Evolutionary conservation across 257 asterid species (phyloP).

Genomic region (Salvia miltiorrhiza): DNA sequence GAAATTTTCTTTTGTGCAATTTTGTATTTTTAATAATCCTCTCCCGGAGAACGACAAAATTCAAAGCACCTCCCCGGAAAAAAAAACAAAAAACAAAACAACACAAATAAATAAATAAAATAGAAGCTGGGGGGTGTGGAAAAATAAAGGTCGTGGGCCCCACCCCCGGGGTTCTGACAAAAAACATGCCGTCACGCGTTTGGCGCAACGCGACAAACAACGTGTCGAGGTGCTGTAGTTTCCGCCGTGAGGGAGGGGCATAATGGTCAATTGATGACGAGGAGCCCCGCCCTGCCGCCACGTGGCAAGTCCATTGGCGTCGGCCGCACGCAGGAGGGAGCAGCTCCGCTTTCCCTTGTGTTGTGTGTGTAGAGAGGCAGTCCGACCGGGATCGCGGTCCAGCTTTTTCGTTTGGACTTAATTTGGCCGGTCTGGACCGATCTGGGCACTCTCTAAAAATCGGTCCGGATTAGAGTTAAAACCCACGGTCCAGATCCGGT

Average conservation of each 20-base stretch:
- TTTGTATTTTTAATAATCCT: background rate
- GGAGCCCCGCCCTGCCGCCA: slow-evolving; percentile 8
- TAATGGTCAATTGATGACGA: slow-evolving; percentile 18
- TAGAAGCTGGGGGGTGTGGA: no score
- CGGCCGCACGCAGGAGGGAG: slow-evolving; percentile 31
- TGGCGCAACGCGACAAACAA: slow-evolving; percentile 35
- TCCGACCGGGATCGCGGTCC: no score
- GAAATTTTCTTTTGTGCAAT: background rate
- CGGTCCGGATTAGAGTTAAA: no score
- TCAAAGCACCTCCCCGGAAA: slow-evolving; percentile 13
- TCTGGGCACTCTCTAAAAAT: no score
- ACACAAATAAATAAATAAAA: background rate
- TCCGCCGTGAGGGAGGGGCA: background rate
- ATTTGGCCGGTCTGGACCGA: no score
- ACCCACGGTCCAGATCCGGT: no score
- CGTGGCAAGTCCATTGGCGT: slow-evolving; percentile 29
- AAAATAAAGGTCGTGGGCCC: slow-evolving; percentile 20
- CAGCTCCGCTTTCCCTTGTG: background rate
- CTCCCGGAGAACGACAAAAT: slow-evolving; percentile 33
- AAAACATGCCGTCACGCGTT: slow-evolving; percentile 49
- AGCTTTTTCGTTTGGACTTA: no score
- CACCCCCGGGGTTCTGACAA: slow-evolving; percentile 28
- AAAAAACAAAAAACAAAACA: background rate
- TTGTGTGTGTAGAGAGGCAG: no score
- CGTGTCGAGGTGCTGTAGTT: slow-evolving; percentile 27